These are phyloP conservation scores for Calocybe gangraenosa DNA, from an alignment of 768 basidiomycete genomes.

Conservation along the genomic window DNA sequence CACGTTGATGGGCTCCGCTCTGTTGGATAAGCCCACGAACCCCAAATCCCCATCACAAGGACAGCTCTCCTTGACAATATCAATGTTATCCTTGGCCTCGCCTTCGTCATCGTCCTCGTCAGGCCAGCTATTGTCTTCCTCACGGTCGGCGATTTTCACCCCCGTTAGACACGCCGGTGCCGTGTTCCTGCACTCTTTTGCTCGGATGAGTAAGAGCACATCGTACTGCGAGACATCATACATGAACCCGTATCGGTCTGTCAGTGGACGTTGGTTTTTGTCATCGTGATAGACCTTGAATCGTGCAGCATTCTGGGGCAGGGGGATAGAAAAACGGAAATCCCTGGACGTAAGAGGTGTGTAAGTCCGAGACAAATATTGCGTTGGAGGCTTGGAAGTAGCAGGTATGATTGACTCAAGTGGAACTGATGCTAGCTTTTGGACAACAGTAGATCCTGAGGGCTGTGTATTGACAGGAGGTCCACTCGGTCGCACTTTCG, in stretches of 20 bases:
- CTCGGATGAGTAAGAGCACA: conserved; percentile 67
- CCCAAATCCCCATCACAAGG: conserved; percentile 35
- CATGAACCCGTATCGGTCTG: conserved; percentile 89
- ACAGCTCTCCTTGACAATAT: conserved; percentile 46
- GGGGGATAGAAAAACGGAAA: conserved; percentile 68
- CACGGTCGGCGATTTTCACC: conserved; percentile 81
- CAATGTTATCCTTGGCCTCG: conserved; percentile 29
- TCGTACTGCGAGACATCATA: conserved; percentile 85
- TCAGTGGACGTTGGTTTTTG: conserved; percentile 55
- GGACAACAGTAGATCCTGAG: conserved; percentile 10
- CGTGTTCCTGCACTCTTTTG: conserved; percentile 65
- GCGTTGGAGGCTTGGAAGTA: conserved; percentile 76
- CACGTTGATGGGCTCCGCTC: conserved; percentile 1
- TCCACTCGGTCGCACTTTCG: conserved; percentile 28
- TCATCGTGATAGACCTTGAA: conserved; percentile 49
- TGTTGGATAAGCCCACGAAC: neutral
- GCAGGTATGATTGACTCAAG: conserved; percentile 82
- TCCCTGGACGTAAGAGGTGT: conserved; percentile 69
- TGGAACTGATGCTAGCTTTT: conserved; percentile 50
- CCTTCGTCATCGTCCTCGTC: conserved; percentile 46
- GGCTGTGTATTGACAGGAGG: conserved; percentile 6
- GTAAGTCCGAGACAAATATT: conserved; percentile 74
- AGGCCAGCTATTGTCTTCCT: conserved; percentile 76
- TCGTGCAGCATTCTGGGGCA: conserved; percentile 51
- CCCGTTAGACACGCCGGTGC: conserved; percentile 86